phyloP scores from a whole-genome alignment of 192 early-diverging fungal genomes.

The Backusella australiensis region DNA sequence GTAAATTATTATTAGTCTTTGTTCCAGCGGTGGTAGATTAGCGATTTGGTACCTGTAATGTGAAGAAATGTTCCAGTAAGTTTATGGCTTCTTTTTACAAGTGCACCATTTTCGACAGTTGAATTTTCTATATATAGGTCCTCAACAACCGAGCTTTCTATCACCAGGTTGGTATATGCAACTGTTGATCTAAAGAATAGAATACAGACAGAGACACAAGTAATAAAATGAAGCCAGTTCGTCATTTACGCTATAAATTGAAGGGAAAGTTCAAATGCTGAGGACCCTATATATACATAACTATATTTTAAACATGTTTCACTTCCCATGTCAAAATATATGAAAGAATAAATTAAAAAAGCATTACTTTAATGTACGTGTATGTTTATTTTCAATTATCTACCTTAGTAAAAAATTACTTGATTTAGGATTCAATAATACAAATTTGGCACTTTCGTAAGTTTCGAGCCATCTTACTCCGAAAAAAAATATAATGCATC shows the following conservation, averaged over 20 bases:
- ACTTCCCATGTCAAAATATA: background rate
- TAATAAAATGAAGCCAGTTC: background rate
- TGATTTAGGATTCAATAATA: background rate
- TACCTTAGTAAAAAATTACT: background rate
- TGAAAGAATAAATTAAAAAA: background rate
- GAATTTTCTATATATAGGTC: background rate
- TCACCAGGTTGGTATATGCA: background rate
- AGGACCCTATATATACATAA: background rate
- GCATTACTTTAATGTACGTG: background rate
- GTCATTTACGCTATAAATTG: background rate
- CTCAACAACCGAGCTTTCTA: background rate
- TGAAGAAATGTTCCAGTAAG: conserved; percentile 32
- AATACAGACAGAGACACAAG: background rate
- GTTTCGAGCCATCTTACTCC: background rate
- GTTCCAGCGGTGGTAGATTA: background rate
- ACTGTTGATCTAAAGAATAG: background rate
- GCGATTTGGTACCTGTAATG: conserved; percentile 28
- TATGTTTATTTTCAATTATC: background rate
- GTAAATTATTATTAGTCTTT: background rate
- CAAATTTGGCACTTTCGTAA: background rate
- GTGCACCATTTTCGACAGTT: background rate
- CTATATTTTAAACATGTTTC: background rate
- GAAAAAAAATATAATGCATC: background rate
- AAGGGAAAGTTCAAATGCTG: background rate
- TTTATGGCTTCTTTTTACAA: background rate